phyloP scores from a whole-genome alignment of 2,329 filamentous ascomycete species.

The Sporothrix curviconia region DNA sequence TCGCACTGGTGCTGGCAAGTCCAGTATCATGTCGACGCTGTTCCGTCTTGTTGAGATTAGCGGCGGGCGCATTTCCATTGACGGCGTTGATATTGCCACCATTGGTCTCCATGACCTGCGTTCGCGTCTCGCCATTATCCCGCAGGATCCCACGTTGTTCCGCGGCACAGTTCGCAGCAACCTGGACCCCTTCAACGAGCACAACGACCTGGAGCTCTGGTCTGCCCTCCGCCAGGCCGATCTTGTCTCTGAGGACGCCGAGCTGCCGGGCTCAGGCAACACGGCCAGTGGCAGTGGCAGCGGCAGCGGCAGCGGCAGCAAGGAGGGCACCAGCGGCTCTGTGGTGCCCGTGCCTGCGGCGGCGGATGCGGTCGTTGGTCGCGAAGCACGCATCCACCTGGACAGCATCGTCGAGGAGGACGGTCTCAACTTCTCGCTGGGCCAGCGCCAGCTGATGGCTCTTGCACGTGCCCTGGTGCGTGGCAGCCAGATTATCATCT shows the following conservation, averaged over 20 bases:
- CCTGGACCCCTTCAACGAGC: constrained; percentile 73
- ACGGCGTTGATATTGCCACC: constrained; percentile 63
- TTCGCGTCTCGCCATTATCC: constrained; percentile 72
- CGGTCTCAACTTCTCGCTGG: constrained; percentile 90
- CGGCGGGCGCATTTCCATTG: constrained; percentile 56
- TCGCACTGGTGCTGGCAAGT: constrained; percentile 76
- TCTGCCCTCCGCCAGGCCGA: constrained; percentile 70
- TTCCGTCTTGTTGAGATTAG: constrained; percentile 68
- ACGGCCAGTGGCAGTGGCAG: neutral
- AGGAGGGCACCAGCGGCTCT: neutral
- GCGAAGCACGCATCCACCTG: constrained; percentile 61
- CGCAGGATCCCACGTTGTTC: constrained; percentile 79
- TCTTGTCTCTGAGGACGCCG: constrained; percentile 46
- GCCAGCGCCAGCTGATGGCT: constrained; percentile 92
- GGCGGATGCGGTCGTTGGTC: neutral
- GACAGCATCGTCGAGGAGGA: constrained; percentile 87
- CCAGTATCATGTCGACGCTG: constrained; percentile 73
- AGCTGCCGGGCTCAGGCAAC: constrained; percentile 19
- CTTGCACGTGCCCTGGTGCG: constrained; percentile 85
- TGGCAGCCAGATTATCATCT: constrained; percentile 84
- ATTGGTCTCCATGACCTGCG: constrained; percentile 70
- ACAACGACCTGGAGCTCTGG: constrained; percentile 73
- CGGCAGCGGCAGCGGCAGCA: neutral
- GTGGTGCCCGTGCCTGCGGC: neutral
- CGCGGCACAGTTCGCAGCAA: constrained; percentile 72